Evolutionary conservation across 2,329 filamentous ascomycete species (phyloP), one percentile per base, ranked within the genome.

Genomic region (Fusarium pseudonygamai): DNA sequence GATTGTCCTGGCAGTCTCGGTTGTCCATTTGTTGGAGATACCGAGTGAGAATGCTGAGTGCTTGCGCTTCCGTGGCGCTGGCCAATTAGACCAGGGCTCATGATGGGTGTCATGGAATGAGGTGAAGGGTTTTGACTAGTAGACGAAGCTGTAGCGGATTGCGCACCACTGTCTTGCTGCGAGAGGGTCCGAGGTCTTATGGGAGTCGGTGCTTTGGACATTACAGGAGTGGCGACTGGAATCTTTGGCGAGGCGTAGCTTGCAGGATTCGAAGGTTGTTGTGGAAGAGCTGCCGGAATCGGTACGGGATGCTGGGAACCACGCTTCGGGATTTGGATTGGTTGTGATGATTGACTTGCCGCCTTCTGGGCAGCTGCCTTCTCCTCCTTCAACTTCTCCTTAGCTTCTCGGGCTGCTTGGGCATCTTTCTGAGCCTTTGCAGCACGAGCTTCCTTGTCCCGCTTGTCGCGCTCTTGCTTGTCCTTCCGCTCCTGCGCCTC

Each of bases 151-250:
- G 60, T 22, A 24, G 43, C 85, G 71, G 92, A 87, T 79, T 93
- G 89, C 3, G 89, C 86, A 79, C 91, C 90, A 15, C 90, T 90
- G 32, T 91, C 92, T 80, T 96, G 94, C 72, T 97, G 94, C 14
- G 94, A 96, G 52, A 90, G 84, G 69, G 95, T 93, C 62, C 94
- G 91, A 42, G 91, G 88, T 71, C 93, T 92, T 73, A 91, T 92
- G 14, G 95, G 93, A 18, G 93, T 95, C 10, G 94, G 91, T 26
- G 92, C 91, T 80, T 97, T 97, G 18, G 95, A 91, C 52, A 97
- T 84, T 32, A 91, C 92, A 13, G 96, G 96, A 39, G 93, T 96
- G 15, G 93, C 93, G 69, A 94, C 87, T 34, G 92, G 85, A 57
- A 96, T 89, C 79, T 94, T 93, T 13, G 96, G 96, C 22, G 96